phyloP scores from a whole-genome alignment of 2,329 filamentous ascomycete species.

The Aspergillus nomiae region DNA sequence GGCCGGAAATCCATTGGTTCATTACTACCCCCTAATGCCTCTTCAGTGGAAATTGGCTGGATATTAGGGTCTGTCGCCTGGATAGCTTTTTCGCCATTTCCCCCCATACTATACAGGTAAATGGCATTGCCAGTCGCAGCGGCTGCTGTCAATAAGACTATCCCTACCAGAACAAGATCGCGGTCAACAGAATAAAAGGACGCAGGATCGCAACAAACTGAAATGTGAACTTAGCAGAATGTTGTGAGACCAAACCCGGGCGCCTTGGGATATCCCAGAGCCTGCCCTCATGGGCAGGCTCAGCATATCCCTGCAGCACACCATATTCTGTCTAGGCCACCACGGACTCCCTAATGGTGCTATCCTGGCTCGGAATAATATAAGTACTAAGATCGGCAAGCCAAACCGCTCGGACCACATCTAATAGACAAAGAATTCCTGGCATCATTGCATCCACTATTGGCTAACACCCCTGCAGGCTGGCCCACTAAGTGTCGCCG shows the following conservation, averaged over 20 bases:
- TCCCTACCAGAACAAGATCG: neutral
- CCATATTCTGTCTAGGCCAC: too few relatives aligned
- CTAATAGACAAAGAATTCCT: too few relatives aligned
- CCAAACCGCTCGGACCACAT: too few relatives aligned
- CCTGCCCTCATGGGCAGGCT: too few relatives aligned
- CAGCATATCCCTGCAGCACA: neutral
- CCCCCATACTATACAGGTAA: neutral
- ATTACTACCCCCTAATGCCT: neutral
- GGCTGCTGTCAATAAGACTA: neutral
- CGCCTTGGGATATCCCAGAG: neutral
- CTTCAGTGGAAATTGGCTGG: neutral
- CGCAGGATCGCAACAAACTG: neutral
- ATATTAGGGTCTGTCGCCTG: neutral
- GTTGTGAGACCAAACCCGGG: neutral
- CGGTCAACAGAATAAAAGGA: neutral
- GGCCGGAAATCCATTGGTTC: neutral
- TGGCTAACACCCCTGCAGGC: too few relatives aligned
- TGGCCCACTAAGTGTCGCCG: too few relatives aligned
- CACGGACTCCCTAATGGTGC: too few relatives aligned
- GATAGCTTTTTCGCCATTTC: neutral
- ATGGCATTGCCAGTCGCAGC: neutral
- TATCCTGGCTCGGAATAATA: too few relatives aligned
- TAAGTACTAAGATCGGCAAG: too few relatives aligned
- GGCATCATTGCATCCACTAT: too few relatives aligned
- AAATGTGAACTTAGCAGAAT: neutral